Base-by-base conservation (phyloP, 345 rosid species). In the Brassica juncea region DNA sequence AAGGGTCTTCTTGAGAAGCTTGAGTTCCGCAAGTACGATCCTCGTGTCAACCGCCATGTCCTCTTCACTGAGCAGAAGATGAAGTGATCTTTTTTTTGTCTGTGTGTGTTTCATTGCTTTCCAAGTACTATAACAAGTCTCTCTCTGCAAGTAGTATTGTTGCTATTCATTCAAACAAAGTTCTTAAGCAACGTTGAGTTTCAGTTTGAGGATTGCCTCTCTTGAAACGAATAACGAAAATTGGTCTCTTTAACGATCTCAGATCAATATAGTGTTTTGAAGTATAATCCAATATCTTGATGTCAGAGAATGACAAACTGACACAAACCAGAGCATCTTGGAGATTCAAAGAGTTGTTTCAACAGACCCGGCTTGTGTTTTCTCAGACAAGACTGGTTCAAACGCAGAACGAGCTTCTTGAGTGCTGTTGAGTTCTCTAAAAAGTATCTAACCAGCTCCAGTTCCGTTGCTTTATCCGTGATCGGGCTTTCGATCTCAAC, bases 1-100 rank as follows among this genome's bases (percentile, higher is more conserved):
- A 89, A 91, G 75, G 89, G 88, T 57, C 82, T 90, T 30, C 73
- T 82, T 10, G 98, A 94, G 86, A 93, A 94, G 82, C 97, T 95
- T 9, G 97, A 93, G 86, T 95, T 93, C 74, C 90, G 98, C 31
- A 95, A 95, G 62, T 95, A 88, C 60, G 99, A 93, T 78, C 98
- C 98, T 35, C 86, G 97, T 11, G 99, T 94, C 14, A 91, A 92
- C 74, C 96, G 94, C 31, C 99, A 91, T 82, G 98, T 94, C 71
- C 83, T 91, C 82, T 94, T 94, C 58, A 92, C 97, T 0, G 98
- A 94, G 83, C 89, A 88, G 52, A 94, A 94, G 72, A 94, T 94
- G 99, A 94, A 94, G 82, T 92, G 86, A 92, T 8, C 4, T 31
- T n/a, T 27, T 49, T 60, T 14, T 8, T 57, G 5, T 7, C 15